phyloP scores from a whole-genome alignment of 179 eudicot genomes.

The Silene noctiflora region DNA sequence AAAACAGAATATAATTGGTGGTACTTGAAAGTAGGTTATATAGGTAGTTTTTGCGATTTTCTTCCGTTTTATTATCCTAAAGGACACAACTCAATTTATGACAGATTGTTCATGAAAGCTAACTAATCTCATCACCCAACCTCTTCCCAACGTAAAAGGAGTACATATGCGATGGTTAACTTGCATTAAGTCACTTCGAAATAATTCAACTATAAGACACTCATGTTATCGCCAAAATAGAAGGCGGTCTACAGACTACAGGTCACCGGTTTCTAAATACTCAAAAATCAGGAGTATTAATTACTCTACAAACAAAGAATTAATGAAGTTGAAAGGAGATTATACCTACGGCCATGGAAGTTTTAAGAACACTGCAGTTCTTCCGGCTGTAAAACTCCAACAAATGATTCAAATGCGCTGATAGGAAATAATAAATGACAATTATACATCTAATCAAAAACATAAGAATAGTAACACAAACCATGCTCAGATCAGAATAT shows the following conservation, averaged over 20 bases:
- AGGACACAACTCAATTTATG: background rate
- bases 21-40: too few relatives aligned
- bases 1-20: too few relatives aligned
- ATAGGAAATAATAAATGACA: slow-evolving; percentile 17
- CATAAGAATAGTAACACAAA: background rate
- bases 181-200: background rate
- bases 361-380: slow-evolving; percentile 48
- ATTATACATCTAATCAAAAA: background rate
- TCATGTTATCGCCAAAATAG: background rate
- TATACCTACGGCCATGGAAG: slow-evolving; percentile 60
- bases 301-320: background rate
- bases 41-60: background rate
- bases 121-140: background rate
- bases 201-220: background rate
- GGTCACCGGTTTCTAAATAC: background rate
- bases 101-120: slow-evolving; percentile 4
- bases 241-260: background rate
- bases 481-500: background rate
- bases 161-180: background rate
- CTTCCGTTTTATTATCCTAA: background rate
- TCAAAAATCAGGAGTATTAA: background rate
- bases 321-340: slow-evolving; percentile 2
- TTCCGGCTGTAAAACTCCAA: slow-evolving; percentile 57
- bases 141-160: background rate
- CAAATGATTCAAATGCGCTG: slow-evolving; percentile 91